Conservation (phyloP, 2,329 filamentous ascomycete species). For the Chaetomium sp. region DNA sequence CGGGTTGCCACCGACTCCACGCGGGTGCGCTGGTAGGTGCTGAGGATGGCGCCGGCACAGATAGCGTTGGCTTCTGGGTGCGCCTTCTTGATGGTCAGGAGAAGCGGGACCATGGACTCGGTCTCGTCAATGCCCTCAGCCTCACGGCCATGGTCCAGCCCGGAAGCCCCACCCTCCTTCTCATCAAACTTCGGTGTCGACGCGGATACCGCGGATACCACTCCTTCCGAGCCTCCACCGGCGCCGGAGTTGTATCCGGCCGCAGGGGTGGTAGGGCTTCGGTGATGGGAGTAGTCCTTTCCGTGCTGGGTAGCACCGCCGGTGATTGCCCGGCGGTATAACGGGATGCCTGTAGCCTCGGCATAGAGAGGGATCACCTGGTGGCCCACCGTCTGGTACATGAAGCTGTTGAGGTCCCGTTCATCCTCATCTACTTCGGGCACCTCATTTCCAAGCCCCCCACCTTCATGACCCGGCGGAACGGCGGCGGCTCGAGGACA, state of each 20-base stretch:
- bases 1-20: slow-evolving; percentile 88
- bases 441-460: slow-evolving; percentile 37
- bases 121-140: slow-evolving; percentile 70
- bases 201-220: too few relatives aligned
- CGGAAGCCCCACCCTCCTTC: slow-evolving; percentile 1
- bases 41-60: slow-evolving; percentile 88
- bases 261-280: slow-evolving; percentile 1
- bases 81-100: slow-evolving; percentile 63
- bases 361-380: slow-evolving; percentile 83
- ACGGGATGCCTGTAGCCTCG: slow-evolving; percentile 73
- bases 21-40: slow-evolving; percentile 93
- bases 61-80: slow-evolving; percentile 86
- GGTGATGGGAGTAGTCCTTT: slow-evolving; percentile 62
- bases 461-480: slow-evolving; percentile 22
- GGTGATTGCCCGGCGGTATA: slow-evolving; percentile 77
- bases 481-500: slow-evolving; percentile 14
- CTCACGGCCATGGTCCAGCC: slow-evolving; percentile 30
- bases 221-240: neutral
- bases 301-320: slow-evolving; percentile 71
- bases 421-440: slow-evolving; percentile 44
- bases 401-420: slow-evolving; percentile 89
- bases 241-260: slow-evolving; percentile 3
- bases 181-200: too few relatives aligned
- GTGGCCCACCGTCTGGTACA: slow-evolving; percentile 98
- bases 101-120: slow-evolving; percentile 77